Base-by-base conservation (phyloP, 805 yeast species). In the Saturnispora besseyi region DNA sequence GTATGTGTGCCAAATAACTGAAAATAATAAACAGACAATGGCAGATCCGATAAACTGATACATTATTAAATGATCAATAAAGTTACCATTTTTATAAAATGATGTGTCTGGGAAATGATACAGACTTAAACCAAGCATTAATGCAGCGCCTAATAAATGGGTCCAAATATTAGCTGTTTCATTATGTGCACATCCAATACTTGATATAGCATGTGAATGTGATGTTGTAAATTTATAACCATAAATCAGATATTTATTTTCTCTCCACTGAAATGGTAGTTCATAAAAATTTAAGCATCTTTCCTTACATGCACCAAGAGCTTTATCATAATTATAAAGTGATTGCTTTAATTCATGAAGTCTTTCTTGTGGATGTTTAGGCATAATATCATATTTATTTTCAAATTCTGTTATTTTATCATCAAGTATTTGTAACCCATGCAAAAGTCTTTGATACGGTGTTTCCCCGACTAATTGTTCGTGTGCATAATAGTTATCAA, bases 91-190 rank as follows among this genome's bases (percentile, higher is more conserved):
- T 5, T 57, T 55, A 60, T 71, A 86, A 1, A 76, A 74, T 3
- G 64, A 68, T 0, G 90, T 73, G 2, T 63, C 56, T 10, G 97
- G 96, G 58, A 77, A 84, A 54, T 82, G 85, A 56, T 67, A 69
- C 12, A 79, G 41, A 11, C 79, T 73, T 18, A 90, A 58, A 55
- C 80, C 82, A 1, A 75, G 46, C 62, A 90, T 67, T 29, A 78
- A 59, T 2, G 78, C 30, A 2, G 84, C 76, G 12, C 97, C 98
- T 2, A 79, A 33, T 12, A 87, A 60, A 68, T 91, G 99, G 0
- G 96, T 77, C 98, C 99, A 91, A 50, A 91, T 89, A 66, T 93
- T 93, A 62, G 85, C 76, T 0, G 96, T 77, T 65, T 91, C 99
- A 63, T 91, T 91, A 67, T 93, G 98, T 63, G 75, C 55, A 44